phyloP scores from a whole-genome alignment of 2,329 filamentous ascomycete genomes.

The Gnomoniopsis smithogilvyi region DNA sequence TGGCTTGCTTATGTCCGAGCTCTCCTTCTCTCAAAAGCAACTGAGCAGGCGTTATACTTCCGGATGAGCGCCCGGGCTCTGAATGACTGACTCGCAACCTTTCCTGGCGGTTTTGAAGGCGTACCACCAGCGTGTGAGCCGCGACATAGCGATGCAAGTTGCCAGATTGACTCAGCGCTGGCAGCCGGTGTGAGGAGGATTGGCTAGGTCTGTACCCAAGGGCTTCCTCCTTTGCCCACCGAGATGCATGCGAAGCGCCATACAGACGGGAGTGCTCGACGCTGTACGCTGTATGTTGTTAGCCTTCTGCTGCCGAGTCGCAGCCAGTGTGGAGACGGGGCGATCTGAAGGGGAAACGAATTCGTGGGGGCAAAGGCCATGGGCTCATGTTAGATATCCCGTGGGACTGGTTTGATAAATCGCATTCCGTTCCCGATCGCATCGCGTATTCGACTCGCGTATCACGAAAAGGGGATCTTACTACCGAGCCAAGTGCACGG shows the following conservation, averaged over 20 bases:
- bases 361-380: background rate
- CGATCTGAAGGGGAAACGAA: background rate
- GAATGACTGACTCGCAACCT: slow-evolving; percentile 1
- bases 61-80: background rate
- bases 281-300: background rate
- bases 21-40: background rate
- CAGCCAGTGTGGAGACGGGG: background rate
- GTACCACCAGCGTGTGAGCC: background rate
- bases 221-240: slow-evolving; percentile 1
- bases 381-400: background rate
- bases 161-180: background rate
- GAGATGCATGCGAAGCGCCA: slow-evolving; percentile 13
- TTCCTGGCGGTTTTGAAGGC: background rate
- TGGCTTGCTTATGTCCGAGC: background rate
- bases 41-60: background rate
- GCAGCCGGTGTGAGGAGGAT: background rate
- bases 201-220: background rate
- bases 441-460: background rate
- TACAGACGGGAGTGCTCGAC: background rate
- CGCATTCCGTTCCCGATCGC: background rate
- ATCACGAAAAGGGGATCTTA: background rate
- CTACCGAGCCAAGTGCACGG: background rate
- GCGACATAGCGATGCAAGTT: slow-evolving; percentile 5
- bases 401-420: background rate
- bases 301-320: background rate